Percentiles rank a stretch among this genome's conserved stretches.
Conservation (phyloP, 495 filamentous ascomycete species). For the Aspergillus diversus region DNA sequence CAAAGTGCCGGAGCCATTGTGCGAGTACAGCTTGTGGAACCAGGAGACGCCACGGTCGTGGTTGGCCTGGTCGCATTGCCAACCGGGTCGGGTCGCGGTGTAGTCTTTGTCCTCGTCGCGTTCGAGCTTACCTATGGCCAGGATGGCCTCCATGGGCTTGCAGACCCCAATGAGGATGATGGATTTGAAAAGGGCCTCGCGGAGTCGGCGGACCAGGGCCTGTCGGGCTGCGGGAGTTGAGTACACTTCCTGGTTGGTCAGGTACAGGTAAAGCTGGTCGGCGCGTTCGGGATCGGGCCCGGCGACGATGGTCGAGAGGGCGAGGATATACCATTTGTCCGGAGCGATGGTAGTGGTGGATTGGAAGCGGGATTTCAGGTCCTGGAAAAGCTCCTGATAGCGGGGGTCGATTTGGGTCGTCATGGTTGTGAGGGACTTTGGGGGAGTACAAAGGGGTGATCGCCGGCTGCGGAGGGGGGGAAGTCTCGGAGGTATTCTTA, state of each 20-base stretch:
- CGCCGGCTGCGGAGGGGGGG: background rate
- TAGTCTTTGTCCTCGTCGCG: constrained; percentile 55
- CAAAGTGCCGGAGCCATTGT: constrained; percentile 41
- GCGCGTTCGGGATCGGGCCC: constrained; percentile 50
- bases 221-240: constrained; percentile 41
- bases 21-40: constrained; percentile 47
- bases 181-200: constrained; percentile 56
- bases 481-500: background rate
- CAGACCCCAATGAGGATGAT: constrained; percentile 56
- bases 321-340: constrained; percentile 63
- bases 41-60: constrained; percentile 47
- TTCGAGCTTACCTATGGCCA: constrained; percentile 52
- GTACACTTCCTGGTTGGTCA: constrained; percentile 47
- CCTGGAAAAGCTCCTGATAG: constrained; percentile 49
- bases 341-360: constrained; percentile 46
- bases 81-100: constrained; percentile 46
- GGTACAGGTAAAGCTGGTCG: constrained; percentile 54
- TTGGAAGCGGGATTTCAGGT: constrained; percentile 55
- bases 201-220: constrained; percentile 52
- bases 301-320: constrained; percentile 47
- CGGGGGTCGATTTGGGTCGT: constrained; percentile 31
- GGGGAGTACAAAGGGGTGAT: background rate
- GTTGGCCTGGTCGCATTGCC: constrained; percentile 51
- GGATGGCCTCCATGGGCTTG: constrained; percentile 55
- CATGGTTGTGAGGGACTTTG: constrained; percentile 23